Conservation (phyloP, 2,329 filamentous ascomycete species). For the Apiospora malaysiana region DNA sequence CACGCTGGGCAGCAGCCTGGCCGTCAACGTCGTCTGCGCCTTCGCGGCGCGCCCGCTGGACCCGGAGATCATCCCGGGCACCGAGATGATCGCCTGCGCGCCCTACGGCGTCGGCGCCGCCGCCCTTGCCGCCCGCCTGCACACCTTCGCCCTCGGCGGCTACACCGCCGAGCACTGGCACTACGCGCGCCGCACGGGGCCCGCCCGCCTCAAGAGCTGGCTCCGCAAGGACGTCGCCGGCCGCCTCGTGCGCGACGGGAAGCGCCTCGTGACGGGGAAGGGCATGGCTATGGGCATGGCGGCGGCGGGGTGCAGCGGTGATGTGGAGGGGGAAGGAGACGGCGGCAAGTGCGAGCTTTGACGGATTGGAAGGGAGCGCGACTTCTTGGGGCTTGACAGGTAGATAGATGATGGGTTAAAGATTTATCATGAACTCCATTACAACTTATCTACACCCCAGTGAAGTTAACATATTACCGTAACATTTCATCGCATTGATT, state of each 20-base stretch:
- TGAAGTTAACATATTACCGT: too few species aligned
- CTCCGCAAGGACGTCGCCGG: background rate
- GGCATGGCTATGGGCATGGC: background rate
- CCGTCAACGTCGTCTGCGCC: constrained; percentile 25
- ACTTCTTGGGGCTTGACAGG: too few species aligned
- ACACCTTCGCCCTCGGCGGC: constrained; percentile 23
- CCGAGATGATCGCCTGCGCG: constrained; percentile 25
- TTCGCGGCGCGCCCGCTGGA: constrained; percentile 23
- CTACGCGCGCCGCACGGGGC: constrained; percentile 18
- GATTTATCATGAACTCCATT: too few species aligned
- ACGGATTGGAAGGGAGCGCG: too few species aligned
- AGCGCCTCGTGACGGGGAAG: background rate
- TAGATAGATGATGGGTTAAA: too few species aligned
- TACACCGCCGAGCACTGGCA: constrained; percentile 21
- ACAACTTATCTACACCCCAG: too few species aligned
- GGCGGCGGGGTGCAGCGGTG: background rate
- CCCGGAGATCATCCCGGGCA: constrained; percentile 21
- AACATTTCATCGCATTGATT: too few species aligned
- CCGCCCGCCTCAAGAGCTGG: background rate
- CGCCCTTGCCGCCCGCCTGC: constrained; percentile 20
- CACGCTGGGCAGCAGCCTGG: constrained; percentile 20
- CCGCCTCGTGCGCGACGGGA: background rate
- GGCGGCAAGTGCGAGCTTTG: background rate
- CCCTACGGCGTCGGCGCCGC: constrained; percentile 23
- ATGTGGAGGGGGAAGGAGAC: background rate